These are phyloP conservation scores for Astrothelium subdiscretum DNA, from an alignment of 495 filamentous ascomycete species.

Conservation along the genomic window DNA sequence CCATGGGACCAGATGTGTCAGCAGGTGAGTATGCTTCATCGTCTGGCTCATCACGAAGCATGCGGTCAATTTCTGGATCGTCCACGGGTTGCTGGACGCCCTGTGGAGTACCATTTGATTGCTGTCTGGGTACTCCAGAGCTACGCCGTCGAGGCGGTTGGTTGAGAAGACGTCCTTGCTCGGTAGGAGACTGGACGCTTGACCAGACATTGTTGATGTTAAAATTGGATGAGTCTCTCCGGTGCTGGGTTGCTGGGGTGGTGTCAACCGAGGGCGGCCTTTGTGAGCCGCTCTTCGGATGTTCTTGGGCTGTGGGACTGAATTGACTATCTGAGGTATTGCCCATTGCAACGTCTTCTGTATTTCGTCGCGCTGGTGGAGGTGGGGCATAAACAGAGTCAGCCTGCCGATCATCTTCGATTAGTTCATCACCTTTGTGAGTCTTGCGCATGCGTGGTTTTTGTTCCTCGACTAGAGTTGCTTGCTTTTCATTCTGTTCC, in stretches of 20 bases:
- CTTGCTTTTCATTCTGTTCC: slow-evolving; percentile 74
- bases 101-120: slow-evolving; percentile 29
- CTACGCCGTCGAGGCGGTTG: slow-evolving; percentile 37
- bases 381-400: not conserved
- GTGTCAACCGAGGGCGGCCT: not conserved
- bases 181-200: slow-evolving; percentile 44
- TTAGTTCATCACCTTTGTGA: slow-evolving; percentile 88
- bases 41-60: slow-evolving; percentile 77
- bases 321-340: not conserved
- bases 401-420: slow-evolving; percentile 48
- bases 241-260: not conserved
- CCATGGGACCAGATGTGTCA: slow-evolving; percentile 38
- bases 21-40: slow-evolving; percentile 76
- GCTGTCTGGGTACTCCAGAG: slow-evolving; percentile 33
- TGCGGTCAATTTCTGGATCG: slow-evolving; percentile 82
- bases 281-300: not conserved
- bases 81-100: slow-evolving; percentile 32
- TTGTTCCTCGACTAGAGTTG: slow-evolving; percentile 65
- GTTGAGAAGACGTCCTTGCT: slow-evolving; percentile 19
- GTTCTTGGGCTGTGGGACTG: not conserved
- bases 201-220: slow-evolving; percentile 63
- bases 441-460: slow-evolving; percentile 77
- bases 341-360: not conserved
- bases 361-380: not conserved
- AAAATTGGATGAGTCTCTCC: slow-evolving; percentile 34